Percentiles rank a stretch among this genome's conserved stretches.
Evolutionary conservation across 2,329 filamentous ascomycete genomes (phyloP).

Genomic region (Pseudogymnoascus sp.): DNA sequence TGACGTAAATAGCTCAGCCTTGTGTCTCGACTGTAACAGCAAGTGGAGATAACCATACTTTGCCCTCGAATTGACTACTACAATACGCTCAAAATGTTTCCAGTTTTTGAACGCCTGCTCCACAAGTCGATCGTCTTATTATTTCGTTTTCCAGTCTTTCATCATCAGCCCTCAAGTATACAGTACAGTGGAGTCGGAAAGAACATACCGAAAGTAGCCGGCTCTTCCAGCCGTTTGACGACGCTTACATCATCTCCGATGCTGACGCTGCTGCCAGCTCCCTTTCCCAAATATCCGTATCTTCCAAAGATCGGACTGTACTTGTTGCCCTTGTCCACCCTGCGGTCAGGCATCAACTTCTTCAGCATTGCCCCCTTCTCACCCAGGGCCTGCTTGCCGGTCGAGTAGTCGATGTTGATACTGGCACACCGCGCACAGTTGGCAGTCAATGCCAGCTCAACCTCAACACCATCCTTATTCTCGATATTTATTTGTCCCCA

Average conservation of each 20-base stretch:
- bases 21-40: not conserved
- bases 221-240: slow-evolving; percentile 35
- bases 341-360: slow-evolving; percentile 60
- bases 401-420: slow-evolving; percentile 64
- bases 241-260: slow-evolving; percentile 44
- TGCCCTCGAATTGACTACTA: not conserved
- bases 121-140: not conserved
- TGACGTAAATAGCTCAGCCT: not conserved
- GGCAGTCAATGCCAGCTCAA: slow-evolving; percentile 51
- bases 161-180: not conserved
- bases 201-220: slow-evolving; percentile 42
- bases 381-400: slow-evolving; percentile 50
- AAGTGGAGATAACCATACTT: not conserved
- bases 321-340: slow-evolving; percentile 61
- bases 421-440: slow-evolving; percentile 65
- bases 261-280: slow-evolving; percentile 30
- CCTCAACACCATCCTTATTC: slow-evolving; percentile 14
- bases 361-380: slow-evolving; percentile 58
- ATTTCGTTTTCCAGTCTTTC: not conserved
- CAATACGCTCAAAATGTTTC: not conserved
- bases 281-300: slow-evolving; percentile 53
- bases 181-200: not conserved
- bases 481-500: slow-evolving; percentile 55
- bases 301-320: slow-evolving; percentile 67
- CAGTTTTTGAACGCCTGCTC: not conserved